Base-by-base conservation (phyloP, 306 rosid species). In the Vigna mungo region DNA sequence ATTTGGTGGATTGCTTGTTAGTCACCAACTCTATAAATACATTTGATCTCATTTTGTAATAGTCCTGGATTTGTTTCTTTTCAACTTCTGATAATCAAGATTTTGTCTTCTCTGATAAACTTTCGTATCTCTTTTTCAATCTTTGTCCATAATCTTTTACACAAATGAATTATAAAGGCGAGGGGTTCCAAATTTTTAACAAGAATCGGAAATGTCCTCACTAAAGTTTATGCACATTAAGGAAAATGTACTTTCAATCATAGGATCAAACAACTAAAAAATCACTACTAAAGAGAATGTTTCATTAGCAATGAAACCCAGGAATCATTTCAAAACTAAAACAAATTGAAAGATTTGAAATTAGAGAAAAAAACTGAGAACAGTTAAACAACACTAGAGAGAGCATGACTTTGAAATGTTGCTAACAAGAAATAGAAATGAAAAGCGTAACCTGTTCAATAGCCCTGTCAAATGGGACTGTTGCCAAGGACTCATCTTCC, bases 381-480 rank as follows among this genome's bases (percentile, higher is more conserved):
- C 47, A 25, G 52, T 23, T 18, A n/a, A 66, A 43, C 12, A 64
- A 53, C 32, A 65, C 32, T 12, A 71, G 7, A 58, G 16, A 64
- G 63, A 61, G 18, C 65, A 32, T 59, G 61, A 60, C n/a, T 77
- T 49, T 36, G 51, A 43, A 58, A 56, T 18, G 4, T 25, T 32
- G 72, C 20, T 3, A 46, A 59, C 3, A 27, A 2, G 39, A 27
- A 27, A 66, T 3, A 66, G 13, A 12, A 59, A 16, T 15, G 30
- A 46, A 37, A 47, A 70, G 23, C 21, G 27, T 66, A 48, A 93
- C 98, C 98, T 91, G 93, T 82, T 93, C 92, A 74, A 89, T 79
- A 53, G 91, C 83, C 84, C 96, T 89, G 89, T 93, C 96, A 85
- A 86, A 83, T 77, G 91, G 90, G 70, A 75, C 54, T 68, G 86